Evolutionary conservation across 164 flowering plant species (phyloP), one percentile per base, ranked within the genome.

Genomic region (Sedum album): DNA sequence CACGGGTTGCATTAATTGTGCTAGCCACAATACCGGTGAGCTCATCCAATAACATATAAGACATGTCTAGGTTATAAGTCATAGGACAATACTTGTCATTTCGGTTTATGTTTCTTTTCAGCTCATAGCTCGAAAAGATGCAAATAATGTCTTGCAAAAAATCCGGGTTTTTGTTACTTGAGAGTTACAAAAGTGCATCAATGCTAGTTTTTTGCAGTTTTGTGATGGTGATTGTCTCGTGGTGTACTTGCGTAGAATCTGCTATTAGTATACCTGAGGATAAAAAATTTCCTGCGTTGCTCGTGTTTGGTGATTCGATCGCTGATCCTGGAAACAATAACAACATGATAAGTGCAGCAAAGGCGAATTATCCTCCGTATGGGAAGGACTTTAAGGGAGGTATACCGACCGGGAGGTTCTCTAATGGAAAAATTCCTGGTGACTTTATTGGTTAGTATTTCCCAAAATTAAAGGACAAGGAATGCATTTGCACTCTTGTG

Each of bases 311-410:
- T 49, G 86, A 82, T 51, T 82, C 82, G 1, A 76, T 80, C 1
- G 77, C 71, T 28, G 84, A 80, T 71, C 65, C 86, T 0, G 89
- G 87, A 15, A 85, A 82, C 73, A 83, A 85, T 74, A 82, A 85
- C 70, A 0, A 83, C 14, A 8, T 83, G 26, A 4, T 18, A 2
- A 76, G 85, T 4, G 0, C 69, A 0, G 65, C 66, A 23, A 83
- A 74, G 63, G 65, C 80, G 69, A 74, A 83, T 18, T 83, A 73
- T 68, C 81, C 76, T 3, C 89, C 85, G 0, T 82, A 82, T 60
- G 89, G 89, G 3, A 69, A 71, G 21, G 85, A 83, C 53, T 83
- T 80, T 66, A 48, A 11, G 28, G 84, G 81, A 9, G 77, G 83
- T 11, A 36, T 64, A 20, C 66, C 41, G 0, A 20, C 66, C 7